phyloP scores from a whole-genome alignment of 768 basidiomycete species.

The Strobilomyces confusus region DNA sequence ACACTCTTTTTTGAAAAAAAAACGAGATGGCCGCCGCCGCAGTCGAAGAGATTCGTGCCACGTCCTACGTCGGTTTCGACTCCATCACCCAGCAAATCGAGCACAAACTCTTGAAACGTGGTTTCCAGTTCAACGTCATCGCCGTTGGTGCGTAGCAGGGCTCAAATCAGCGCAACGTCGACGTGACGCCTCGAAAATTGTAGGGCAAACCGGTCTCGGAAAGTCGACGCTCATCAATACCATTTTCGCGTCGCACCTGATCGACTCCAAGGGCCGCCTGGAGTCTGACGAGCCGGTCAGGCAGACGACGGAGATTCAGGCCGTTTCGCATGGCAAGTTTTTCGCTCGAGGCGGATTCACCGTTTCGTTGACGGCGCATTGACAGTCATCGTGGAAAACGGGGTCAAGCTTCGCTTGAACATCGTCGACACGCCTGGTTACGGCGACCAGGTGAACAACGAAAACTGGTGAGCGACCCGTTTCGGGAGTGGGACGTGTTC shows the following conservation, averaged over 20 bases:
- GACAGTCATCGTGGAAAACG: conserved; percentile 92
- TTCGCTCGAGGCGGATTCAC: not conserved
- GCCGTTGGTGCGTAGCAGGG: conserved; percentile 70
- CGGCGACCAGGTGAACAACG: conserved; percentile 98
- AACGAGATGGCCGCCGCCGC: conserved; percentile 41
- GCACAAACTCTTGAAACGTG: conserved; percentile 97
- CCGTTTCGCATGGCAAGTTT: conserved; percentile 83
- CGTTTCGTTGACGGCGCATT: conserved; percentile 11
- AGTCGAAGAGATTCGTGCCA: conserved; percentile 79
- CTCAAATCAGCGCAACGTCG: not conserved
- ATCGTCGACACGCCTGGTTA: conserved; percentile 99
- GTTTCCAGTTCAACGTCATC: conserved; percentile 99
- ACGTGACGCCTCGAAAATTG: not conserved
- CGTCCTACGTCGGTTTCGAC: conserved; percentile 97
- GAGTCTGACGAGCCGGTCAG: conserved; percentile 84
- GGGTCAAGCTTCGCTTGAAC: conserved; percentile 90
- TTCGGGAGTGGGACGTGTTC: not conserved
- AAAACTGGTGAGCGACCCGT: conserved; percentile 71
- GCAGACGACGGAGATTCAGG: conserved; percentile 96
- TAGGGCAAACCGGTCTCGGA: conserved; percentile 96
- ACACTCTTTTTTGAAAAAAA: conserved; percentile 17
- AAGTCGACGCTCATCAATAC: conserved; percentile 99
- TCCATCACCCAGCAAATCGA: conserved; percentile 97
- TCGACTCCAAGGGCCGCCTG: conserved; percentile 94
- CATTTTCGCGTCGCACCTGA: conserved; percentile 96